These are phyloP conservation scores for Botryotinia narcissicola DNA, from an alignment of 2,329 filamentous ascomycete species.

Conservation along the genomic window DNA sequence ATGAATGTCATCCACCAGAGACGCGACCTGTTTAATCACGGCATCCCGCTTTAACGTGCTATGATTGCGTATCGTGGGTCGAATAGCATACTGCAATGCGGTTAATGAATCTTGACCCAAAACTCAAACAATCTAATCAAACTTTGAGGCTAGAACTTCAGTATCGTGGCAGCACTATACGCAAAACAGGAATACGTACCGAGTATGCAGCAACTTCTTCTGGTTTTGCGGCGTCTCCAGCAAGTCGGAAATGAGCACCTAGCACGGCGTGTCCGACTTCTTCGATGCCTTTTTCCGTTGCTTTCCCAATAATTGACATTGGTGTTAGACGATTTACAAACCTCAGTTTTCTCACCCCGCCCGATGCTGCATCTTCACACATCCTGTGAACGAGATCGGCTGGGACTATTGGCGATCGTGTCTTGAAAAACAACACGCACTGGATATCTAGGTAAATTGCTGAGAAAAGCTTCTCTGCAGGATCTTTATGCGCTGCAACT, in stretches of 20 bases:
- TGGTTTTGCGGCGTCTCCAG: conserved; percentile 35
- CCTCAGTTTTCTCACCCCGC: conserved; percentile 48
- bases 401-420: conserved; percentile 54
- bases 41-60: conserved; percentile 63
- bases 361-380: conserved; percentile 51
- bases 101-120: conserved; percentile 6
- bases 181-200: conserved; percentile 20
- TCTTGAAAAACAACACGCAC: conserved; percentile 63
- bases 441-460: conserved; percentile 56
- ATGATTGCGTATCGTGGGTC: conserved; percentile 74
- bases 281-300: conserved; percentile 65
- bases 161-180: conserved; percentile 13
- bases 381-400: conserved; percentile 53
- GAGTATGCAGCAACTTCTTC: conserved; percentile 28
- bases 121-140: conserved; percentile 11
- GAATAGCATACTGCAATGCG: conserved; percentile 74
- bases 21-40: conserved; percentile 67
- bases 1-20: conserved; percentile 54
- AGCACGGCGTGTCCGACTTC: conserved; percentile 64
- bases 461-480: conserved; percentile 48
- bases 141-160: conserved; percentile 4
- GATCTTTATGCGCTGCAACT: conserved; percentile 50
- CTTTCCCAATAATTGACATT: conserved; percentile 56
- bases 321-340: conserved; percentile 63
- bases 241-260: conserved; percentile 55